Percentiles rank a stretch among this genome's conserved stretches.
These are phyloP conservation scores for Diospyros lotus DNA, from an alignment of 148 eudicot species.

Conservation along the genomic window DNA sequence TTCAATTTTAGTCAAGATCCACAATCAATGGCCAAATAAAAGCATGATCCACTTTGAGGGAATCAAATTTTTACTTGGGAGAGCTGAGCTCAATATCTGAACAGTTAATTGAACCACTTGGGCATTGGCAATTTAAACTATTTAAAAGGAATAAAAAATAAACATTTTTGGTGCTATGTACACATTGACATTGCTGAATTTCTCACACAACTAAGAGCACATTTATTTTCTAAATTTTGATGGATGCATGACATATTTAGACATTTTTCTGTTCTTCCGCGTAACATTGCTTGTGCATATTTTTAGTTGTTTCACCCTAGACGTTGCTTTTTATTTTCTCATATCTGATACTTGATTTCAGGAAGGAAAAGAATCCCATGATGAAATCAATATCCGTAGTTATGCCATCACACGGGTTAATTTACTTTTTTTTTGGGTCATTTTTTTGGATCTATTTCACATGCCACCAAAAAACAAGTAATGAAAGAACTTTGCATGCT, in stretches of 20 bases:
- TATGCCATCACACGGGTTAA: slow-evolving; percentile 47
- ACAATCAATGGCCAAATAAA: no score
- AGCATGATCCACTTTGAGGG: no score
- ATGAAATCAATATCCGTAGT: slow-evolving; percentile 19
- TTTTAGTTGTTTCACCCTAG: not conserved
- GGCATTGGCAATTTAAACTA: not conserved
- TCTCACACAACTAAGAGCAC: not conserved
- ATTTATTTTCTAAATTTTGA: not conserved
- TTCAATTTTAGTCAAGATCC: no score
- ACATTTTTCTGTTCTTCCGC: not conserved
- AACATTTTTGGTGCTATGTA: not conserved
- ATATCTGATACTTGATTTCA: slow-evolving; percentile 12
- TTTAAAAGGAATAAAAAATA: not conserved
- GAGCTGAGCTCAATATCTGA: no score
- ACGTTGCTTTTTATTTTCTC: not conserved
- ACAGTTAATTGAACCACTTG: no score
- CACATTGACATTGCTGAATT: not conserved
- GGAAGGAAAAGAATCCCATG: slow-evolving; percentile 13
- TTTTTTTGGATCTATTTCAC: not conserved
- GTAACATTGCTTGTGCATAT: not conserved
- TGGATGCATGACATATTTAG: not conserved
- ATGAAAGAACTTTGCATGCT: not conserved
- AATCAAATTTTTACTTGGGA: no score
- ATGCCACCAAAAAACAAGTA: not conserved
- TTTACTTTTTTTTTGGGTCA: not conserved